phyloP scores from a whole-genome alignment of 2,329 filamentous ascomycete species.

The Sporothrix humicola region DNA sequence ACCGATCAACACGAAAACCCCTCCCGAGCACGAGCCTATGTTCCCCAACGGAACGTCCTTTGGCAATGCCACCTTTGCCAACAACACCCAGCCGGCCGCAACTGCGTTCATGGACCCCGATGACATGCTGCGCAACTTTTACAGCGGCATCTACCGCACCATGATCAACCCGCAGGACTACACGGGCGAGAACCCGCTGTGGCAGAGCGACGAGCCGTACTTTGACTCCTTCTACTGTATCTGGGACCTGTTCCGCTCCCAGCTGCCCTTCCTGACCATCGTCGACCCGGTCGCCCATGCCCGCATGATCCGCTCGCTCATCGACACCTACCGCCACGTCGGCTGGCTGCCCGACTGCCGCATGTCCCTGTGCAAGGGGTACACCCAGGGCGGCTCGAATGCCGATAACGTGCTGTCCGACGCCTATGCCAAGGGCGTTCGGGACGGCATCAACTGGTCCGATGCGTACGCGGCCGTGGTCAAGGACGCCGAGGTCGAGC shows the following conservation, averaged over 20 bases:
- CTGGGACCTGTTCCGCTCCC: slow-evolving; percentile 73
- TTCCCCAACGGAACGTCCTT: background rate
- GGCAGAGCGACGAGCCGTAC: slow-evolving; percentile 70
- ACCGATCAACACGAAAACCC: background rate
- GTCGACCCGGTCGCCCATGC: slow-evolving; percentile 68
- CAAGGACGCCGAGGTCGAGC: slow-evolving; percentile 66
- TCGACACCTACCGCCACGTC: slow-evolving; percentile 72
- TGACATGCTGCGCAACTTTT: slow-evolving; percentile 67
- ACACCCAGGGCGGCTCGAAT: slow-evolving; percentile 76
- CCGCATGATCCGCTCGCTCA: slow-evolving; percentile 70
- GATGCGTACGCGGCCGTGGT: slow-evolving; percentile 72
- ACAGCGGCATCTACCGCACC: slow-evolving; percentile 73
- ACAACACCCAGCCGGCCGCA: background rate
- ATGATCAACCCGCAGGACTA: slow-evolving; percentile 77
- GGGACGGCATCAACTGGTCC: slow-evolving; percentile 66
- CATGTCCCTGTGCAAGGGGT: slow-evolving; percentile 77
- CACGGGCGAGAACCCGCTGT: slow-evolving; percentile 73
- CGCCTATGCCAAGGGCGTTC: slow-evolving; percentile 69
- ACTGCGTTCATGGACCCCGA: slow-evolving; percentile 51
- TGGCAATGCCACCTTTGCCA: slow-evolving; percentile 3
- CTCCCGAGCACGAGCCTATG: background rate
- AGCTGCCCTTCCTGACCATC: slow-evolving; percentile 72
- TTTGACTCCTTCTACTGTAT: slow-evolving; percentile 80
- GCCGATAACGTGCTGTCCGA: slow-evolving; percentile 73
- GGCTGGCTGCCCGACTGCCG: slow-evolving; percentile 77